A percentile compares a stretch with the other conserved stretches of the same genome.
Conservation (phyloP, 129 eudicot genomes). For the Arctium minus region DNA sequence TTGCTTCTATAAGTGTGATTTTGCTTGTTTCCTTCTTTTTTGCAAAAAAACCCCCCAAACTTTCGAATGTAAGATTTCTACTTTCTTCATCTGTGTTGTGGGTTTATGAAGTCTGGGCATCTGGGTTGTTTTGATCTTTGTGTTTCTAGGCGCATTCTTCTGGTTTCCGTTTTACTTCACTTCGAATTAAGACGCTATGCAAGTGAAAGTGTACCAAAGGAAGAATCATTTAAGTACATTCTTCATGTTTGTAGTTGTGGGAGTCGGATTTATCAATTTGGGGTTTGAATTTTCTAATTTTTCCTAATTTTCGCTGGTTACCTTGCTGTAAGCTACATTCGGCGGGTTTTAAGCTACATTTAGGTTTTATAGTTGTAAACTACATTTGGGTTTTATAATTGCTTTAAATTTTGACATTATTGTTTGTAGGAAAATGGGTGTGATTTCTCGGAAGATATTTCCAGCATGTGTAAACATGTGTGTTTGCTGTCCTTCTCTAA, state of each 20-base stretch:
- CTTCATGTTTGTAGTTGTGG: not conserved
- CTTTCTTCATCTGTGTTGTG: not conserved
- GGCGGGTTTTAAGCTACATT: not conserved
- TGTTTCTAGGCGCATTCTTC: constrained; percentile 4
- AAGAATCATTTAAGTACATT: not conserved
- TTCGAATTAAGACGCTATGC: not conserved
- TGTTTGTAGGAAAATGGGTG: constrained; percentile 69
- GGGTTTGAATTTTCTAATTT: not conserved
- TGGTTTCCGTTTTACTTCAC: not conserved
- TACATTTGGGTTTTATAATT: not conserved
- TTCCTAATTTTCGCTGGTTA: not conserved
- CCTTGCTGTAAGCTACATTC: not conserved
- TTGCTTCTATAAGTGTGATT: not conserved
- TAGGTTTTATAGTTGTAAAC: not conserved
- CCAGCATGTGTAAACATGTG: constrained; percentile 98
- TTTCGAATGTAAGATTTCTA: too few species aligned
- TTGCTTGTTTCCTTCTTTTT: not conserved
- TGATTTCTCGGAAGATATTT: constrained; percentile 80
- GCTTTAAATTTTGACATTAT: not conserved
- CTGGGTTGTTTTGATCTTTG: constrained; percentile 1
- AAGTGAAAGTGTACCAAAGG: not conserved
- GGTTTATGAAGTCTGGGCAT: not conserved
- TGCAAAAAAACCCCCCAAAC: not conserved
- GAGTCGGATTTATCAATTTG: not conserved
- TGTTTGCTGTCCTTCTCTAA: constrained; percentile 91